Conservation (phyloP, 441 rosid genomes). For the Rhodomyrtus psidioides region DNA sequence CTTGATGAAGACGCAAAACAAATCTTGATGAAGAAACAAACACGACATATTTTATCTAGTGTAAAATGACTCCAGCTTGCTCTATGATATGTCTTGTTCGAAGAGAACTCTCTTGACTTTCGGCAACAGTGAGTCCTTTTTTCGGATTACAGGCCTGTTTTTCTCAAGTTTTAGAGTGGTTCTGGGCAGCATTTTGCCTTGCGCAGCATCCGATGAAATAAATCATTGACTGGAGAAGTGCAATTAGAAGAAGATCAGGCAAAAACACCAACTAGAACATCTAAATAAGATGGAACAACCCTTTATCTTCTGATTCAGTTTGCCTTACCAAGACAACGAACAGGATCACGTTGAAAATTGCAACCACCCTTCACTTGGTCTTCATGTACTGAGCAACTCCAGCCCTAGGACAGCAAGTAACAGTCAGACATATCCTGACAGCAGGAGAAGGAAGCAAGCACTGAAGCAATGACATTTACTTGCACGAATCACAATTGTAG, state of each 20-base stretch:
- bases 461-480: slow-evolving; percentile 27
- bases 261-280: not conserved
- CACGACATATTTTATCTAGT: not conserved
- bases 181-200: slow-evolving; percentile 55
- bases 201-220: slow-evolving; percentile 95
- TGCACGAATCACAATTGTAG: slow-evolving; percentile 93
- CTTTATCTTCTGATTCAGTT: not conserved
- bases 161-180: slow-evolving; percentile 37
- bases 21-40: not conserved
- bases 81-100: not conserved
- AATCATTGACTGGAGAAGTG: slow-evolving; percentile 42
- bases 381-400: slow-evolving; percentile 96
- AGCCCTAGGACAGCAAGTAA: slow-evolving; percentile 37
- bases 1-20: no score
- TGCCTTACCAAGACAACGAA: slow-evolving; percentile 71
- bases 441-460: not conserved
- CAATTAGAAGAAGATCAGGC: not conserved
- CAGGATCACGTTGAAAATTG: slow-evolving; percentile 61
- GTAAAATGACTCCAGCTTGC: not conserved
- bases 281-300: not conserved
- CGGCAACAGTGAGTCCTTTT: not conserved
- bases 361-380: slow-evolving; percentile 83
- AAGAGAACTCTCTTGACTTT: not conserved
- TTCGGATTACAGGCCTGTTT: not conserved
- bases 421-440: not conserved